A percentile compares a stretch with the other conserved stretches of the same genome.
Conservation (phyloP, 2,329 filamentous ascomycete species). For the Phaeosphaeria sp. region DNA sequence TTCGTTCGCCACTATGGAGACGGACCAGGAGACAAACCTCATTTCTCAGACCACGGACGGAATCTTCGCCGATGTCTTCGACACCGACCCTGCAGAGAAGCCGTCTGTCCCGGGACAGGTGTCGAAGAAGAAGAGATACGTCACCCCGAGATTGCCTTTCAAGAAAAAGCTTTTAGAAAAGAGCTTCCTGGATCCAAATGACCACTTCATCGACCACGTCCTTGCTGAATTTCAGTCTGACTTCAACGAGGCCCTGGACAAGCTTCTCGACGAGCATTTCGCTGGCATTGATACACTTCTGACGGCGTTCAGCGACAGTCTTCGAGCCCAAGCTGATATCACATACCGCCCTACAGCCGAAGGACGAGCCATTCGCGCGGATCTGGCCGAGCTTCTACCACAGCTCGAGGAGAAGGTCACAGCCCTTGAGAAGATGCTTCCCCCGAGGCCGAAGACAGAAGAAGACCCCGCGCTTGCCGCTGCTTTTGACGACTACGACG, state of each 20-base stretch:
- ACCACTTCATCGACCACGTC: neutral
- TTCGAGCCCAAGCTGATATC: neutral
- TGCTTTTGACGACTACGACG: neutral
- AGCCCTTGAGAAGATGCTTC: neutral
- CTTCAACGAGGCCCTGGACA: neutral
- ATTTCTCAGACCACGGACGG: constrained; percentile 18
- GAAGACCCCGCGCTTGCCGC: neutral
- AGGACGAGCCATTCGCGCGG: neutral
- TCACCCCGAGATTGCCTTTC: neutral
- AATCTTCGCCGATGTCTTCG: constrained; percentile 17
- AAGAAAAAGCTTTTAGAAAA: neutral
- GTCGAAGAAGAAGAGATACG: neutral
- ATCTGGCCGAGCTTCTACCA: neutral
- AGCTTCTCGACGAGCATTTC: neutral
- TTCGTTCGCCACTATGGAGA: constrained; percentile 15
- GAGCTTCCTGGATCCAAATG: neutral
- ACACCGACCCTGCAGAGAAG: neutral
- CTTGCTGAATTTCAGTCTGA: neutral
- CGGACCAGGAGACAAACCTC: constrained; percentile 16
- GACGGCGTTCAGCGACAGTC: neutral
- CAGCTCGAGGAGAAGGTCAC: neutral
- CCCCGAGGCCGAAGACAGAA: neutral
- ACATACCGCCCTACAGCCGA: neutral
- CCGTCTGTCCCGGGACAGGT: neutral
- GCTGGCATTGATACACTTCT: neutral